A percentile compares a stretch with the other conserved stretches of the same genome.
Conservation (phyloP, 257 asterid genomes). For the Marsdenia floribunda region DNA sequence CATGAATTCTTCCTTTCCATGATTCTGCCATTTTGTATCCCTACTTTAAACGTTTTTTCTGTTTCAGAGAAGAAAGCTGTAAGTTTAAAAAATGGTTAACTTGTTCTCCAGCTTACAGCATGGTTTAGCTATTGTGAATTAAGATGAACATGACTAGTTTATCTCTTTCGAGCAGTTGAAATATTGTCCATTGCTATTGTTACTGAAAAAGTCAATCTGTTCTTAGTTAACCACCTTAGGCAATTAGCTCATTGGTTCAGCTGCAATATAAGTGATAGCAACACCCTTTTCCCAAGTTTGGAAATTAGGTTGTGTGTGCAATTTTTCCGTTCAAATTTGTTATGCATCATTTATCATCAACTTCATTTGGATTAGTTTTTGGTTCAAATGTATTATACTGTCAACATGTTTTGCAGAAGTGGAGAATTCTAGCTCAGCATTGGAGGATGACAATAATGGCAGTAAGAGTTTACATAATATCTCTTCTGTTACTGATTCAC, state of each 20-base stretch:
- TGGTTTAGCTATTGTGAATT: not conserved
- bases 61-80: not conserved
- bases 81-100: not conserved
- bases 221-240: not conserved
- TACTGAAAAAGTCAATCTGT: not conserved
- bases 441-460: slow-evolving; percentile 27
- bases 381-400: not conserved
- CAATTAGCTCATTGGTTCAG: not conserved
- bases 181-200: not conserved
- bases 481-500: slow-evolving; percentile 34
- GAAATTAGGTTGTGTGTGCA: not conserved
- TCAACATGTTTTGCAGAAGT: slow-evolving; percentile 30
- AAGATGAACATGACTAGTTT: not conserved
- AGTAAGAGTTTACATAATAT: slow-evolving; percentile 27
- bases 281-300: not conserved
- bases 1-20: not conserved
- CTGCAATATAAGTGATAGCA: not conserved
- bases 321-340: not conserved
- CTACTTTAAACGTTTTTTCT: not conserved
- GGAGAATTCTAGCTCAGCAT: slow-evolving; percentile 31
- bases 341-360: not conserved
- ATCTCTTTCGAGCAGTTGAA: not conserved
- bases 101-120: not conserved
- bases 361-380: not conserved
- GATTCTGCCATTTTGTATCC: not conserved